A percentile compares a stretch with the other conserved stretches of the same genome.
These are phyloP conservation scores for Sugiyamaella smithiae DNA, from an alignment of 805 yeast genomes.

Conservation along the genomic window DNA sequence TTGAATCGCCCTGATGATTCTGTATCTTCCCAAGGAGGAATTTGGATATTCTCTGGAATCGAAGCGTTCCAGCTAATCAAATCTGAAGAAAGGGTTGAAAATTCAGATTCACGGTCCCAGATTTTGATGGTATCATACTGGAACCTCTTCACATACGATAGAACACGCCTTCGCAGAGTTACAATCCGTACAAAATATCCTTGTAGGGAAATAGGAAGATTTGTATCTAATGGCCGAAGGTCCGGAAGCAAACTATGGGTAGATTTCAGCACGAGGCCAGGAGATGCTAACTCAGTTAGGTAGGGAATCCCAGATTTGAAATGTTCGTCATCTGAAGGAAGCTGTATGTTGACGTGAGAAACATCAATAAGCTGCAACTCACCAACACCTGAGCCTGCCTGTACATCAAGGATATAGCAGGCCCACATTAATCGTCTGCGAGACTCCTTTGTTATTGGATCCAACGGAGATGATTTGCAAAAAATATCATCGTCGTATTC, in stretches of 20 bases:
- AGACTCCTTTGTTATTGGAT: constrained; percentile 11
- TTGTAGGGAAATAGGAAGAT: background rate
- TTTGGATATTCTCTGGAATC: background rate
- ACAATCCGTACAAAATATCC: background rate
- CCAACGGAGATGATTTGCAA: constrained; percentile 4
- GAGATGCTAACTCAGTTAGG: background rate
- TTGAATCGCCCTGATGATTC: background rate
- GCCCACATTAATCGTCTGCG: constrained; percentile 19
- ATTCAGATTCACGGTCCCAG: constrained; percentile 1
- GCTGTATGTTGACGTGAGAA: background rate
- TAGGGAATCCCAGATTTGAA: background rate
- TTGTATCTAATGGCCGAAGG: too few relatives aligned
- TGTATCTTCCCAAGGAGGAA: background rate
- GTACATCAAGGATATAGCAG: constrained; percentile 14
- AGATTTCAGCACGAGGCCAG: background rate
- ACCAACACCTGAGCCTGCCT: constrained; percentile 1
- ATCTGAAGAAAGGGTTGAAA: background rate
- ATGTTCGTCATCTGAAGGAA: background rate
- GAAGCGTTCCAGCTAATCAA: background rate
- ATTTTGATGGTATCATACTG: background rate
- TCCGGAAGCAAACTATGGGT: background rate
- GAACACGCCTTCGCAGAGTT: background rate
- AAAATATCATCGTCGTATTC: constrained; percentile 18
- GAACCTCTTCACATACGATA: constrained; percentile 7
- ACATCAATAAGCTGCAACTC: constrained; percentile 4